These are phyloP conservation scores for Chalciporus sphaerocephalus DNA, from an alignment of 768 basidiomycete species.

Conservation along the genomic window DNA sequence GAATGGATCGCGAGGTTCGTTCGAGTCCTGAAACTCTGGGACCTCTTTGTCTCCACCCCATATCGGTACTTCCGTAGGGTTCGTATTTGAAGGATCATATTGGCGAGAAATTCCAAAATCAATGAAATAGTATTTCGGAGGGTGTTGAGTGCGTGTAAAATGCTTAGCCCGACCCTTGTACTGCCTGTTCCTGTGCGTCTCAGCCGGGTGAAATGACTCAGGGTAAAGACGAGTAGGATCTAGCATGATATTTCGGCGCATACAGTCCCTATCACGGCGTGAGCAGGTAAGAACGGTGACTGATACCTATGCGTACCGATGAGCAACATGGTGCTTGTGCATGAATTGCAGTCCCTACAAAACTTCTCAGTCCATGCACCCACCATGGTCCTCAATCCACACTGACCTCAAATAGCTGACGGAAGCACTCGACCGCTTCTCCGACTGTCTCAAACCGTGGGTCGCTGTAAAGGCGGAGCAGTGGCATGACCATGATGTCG, in stretches of 20 bases:
- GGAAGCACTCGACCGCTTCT: constrained; percentile 32
- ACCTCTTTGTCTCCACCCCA: too few species aligned
- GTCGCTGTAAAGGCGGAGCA: constrained; percentile 25
- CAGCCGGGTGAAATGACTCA: constrained; percentile 24
- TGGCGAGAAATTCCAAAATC: constrained; percentile 36
- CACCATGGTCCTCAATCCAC: too few species aligned
- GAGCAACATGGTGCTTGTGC: constrained; percentile 20
- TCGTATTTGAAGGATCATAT: constrained; percentile 25
- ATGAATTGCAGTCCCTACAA: constrained; percentile 24
- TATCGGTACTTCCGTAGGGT: constrained; percentile 29
- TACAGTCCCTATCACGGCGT: constrained; percentile 22
- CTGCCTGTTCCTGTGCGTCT: constrained; percentile 14
- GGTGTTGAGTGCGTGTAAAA: constrained; percentile 27
- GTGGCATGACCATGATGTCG: constrained; percentile 30
- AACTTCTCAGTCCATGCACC: background rate
- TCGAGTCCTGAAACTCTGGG: too few species aligned
- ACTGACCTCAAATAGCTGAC: constrained; percentile 31
- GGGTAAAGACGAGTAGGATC: constrained; percentile 27
- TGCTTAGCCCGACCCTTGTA: constrained; percentile 18
- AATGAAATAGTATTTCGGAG: constrained; percentile 15
- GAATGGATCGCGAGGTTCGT: too few species aligned
- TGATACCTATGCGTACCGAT: constrained; percentile 5
- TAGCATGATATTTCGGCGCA: constrained; percentile 32
- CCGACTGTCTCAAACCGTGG: constrained; percentile 31
- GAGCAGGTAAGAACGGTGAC: background rate